Evolutionary conservation across 2,329 filamentous ascomycete species (phyloP).

Genomic region (Colletotrichum australisinense): DNA sequence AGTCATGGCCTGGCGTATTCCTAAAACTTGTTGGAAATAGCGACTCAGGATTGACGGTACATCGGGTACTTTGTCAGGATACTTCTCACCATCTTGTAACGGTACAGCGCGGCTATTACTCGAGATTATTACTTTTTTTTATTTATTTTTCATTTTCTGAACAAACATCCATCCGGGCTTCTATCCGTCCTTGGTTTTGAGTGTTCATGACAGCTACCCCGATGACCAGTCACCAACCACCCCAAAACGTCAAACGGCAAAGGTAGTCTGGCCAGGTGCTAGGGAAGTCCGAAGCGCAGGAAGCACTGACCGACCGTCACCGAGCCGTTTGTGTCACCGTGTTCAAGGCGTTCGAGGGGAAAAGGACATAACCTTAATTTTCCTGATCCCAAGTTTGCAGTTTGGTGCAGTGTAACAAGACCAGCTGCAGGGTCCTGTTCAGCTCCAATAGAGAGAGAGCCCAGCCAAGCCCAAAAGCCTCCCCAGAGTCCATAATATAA

Average conservation of each 20-base stretch:
- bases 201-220: not conserved
- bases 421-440: not conserved
- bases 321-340: not conserved
- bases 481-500: not conserved
- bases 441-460: not conserved
- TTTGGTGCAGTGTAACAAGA: constrained; percentile 1
- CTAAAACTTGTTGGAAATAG: not conserved
- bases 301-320: not conserved
- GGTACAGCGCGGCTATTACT: not conserved
- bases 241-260: constrained; percentile 2
- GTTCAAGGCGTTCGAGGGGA: not conserved
- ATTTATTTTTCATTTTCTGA: not conserved
- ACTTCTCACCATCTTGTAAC: constrained; percentile 6
- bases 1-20: constrained; percentile 11
- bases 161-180: constrained; percentile 3
- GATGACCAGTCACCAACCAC: not conserved
- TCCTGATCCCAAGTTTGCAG: not conserved
- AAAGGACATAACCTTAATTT: constrained; percentile 5
- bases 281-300: constrained; percentile 12
- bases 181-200: constrained; percentile 8
- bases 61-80: constrained; percentile 10
- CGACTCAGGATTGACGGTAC: constrained; percentile 11
- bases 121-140: not conserved
- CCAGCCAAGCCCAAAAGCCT: not conserved
- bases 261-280: not conserved